Evolutionary conservation across 2,329 filamentous ascomycete species (phyloP).

Genomic region (Bimuria novae-zelandiae): DNA sequence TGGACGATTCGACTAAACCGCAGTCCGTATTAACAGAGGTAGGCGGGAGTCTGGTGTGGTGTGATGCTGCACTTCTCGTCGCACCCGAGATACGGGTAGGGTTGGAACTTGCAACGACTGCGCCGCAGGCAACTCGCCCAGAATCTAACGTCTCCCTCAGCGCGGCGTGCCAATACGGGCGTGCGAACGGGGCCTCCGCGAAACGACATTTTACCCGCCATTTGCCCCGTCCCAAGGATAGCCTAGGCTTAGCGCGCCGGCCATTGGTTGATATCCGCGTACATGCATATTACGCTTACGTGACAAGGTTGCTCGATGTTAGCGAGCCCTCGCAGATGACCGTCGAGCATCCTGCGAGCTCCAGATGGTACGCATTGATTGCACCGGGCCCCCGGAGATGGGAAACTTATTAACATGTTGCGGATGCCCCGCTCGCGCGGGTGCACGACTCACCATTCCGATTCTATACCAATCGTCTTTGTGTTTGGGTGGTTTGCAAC

Average conservation of each 20-base stretch:
- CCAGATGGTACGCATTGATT: conserved; percentile 7
- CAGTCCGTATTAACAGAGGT: too few species aligned
- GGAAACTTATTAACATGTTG: conserved; percentile 1
- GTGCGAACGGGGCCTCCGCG: background rate
- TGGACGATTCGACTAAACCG: background rate
- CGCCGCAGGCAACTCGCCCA: background rate
- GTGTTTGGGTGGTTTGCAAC: background rate
- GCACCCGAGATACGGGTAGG: background rate
- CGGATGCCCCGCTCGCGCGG: conserved; percentile 1
- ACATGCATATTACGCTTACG: conserved; percentile 7
- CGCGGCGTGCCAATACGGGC: background rate
- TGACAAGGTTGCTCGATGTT: background rate
- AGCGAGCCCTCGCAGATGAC: conserved; percentile 5
- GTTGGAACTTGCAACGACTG: background rate
- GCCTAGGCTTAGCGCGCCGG: background rate
- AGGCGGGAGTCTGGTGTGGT: background rate
- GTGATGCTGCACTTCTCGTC: background rate
- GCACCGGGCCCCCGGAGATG: conserved; percentile 6
- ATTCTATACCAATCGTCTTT: background rate
- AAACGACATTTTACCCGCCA: conserved; percentile 7
- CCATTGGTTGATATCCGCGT: conserved; percentile 9
- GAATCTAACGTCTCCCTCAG: background rate
- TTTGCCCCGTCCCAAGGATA: background rate
- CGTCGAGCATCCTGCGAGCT: conserved; percentile 1
- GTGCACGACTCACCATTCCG: background rate